phyloP scores from a whole-genome alignment of 169 alveolate genomes.

The Cardiosporidium cionae region DNA sequence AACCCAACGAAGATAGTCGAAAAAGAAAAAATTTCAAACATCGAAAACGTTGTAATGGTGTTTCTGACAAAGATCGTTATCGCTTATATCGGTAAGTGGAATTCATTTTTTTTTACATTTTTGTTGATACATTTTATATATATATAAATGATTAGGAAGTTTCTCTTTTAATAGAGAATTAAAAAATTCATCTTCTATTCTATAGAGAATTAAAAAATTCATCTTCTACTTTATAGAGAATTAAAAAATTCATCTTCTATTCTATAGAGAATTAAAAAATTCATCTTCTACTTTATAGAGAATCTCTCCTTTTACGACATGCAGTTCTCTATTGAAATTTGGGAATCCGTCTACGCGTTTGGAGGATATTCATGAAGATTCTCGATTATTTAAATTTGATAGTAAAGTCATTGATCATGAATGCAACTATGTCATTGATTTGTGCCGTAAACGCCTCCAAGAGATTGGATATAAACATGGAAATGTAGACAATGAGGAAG shows the following conservation, averaged over 20 bases:
- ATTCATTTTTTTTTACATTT: too few species aligned
- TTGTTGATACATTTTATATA: too few species aligned
- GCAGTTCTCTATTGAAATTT: neutral
- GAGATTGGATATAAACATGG: neutral
- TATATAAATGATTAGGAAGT: too few species aligned
- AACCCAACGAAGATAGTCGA: constrained; percentile 8
- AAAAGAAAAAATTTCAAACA: neutral
- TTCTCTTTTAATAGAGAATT: too few species aligned
- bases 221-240: neutral
- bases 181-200: neutral
- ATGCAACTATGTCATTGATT: neutral
- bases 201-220: neutral
- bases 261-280: neutral
- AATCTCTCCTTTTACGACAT: neutral
- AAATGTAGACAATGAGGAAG: neutral
- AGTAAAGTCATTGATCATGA: neutral
- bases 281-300: neutral
- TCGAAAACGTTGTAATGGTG: neutral
- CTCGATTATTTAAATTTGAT: neutral
- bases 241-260: neutral
- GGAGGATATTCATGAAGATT: neutral
- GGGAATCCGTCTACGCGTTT: neutral
- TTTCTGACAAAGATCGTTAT: neutral
- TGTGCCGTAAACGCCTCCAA: neutral
- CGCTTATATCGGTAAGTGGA: too few species aligned